These are phyloP conservation scores for Caloboletus inedulis DNA, from an alignment of 1,284 basidiomycete genomes.

Conservation along the genomic window DNA sequence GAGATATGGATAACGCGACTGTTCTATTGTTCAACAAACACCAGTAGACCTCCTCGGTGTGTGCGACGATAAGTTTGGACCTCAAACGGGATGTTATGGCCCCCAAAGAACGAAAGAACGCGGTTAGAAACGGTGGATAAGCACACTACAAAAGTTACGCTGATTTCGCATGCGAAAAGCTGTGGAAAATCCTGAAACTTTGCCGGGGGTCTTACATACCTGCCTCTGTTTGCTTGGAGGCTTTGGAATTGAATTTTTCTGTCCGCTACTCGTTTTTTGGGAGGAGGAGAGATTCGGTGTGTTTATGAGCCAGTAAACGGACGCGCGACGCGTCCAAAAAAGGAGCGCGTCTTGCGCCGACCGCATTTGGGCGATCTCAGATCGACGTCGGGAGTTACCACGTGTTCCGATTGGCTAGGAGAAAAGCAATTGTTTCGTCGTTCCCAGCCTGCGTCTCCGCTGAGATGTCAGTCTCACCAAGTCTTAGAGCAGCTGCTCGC, in stretches of 20 bases:
- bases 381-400: constrained; percentile 24
- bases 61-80: constrained; percentile 3
- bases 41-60: background rate
- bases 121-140: constrained; percentile 2
- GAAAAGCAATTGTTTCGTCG: background rate
- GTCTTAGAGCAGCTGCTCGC: constrained; percentile 54
- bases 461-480: constrained; percentile 45
- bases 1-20: constrained; percentile 29
- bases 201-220: constrained; percentile 16
- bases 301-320: constrained; percentile 25
- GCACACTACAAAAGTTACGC: constrained; percentile 20
- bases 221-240: constrained; percentile 17
- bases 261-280: constrained; percentile 31
- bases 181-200: constrained; percentile 15
- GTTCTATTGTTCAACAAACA: constrained; percentile 9
- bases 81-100: constrained; percentile 12
- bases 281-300: constrained; percentile 36
- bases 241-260: constrained; percentile 27
- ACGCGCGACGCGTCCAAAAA: constrained; percentile 38
- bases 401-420: constrained; percentile 18
- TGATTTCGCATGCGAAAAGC: constrained; percentile 18
- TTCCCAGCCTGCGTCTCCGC: background rate
- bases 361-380: constrained; percentile 30
- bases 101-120: constrained; percentile 20
- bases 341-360: constrained; percentile 44